phyloP scores from a whole-genome alignment of 129 eudicot genomes.

The Dittrichia graveolens region DNA sequence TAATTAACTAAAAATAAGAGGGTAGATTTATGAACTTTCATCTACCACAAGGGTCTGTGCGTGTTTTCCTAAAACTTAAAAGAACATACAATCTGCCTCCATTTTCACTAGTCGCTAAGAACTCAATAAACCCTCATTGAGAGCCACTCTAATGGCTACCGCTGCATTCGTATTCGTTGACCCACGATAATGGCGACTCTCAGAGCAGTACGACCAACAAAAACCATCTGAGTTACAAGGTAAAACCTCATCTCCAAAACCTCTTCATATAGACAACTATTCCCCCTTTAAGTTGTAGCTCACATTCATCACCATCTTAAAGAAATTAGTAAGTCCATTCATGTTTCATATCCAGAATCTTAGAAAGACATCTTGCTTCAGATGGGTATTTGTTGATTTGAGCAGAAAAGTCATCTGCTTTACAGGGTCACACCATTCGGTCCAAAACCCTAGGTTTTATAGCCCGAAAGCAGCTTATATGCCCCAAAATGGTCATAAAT shows the following conservation, averaged over 20 bases:
- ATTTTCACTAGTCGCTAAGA: background rate
- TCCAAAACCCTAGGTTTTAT: conserved; percentile 48
- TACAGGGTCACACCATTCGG: conserved; percentile 39
- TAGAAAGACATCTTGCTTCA: conserved; percentile 11
- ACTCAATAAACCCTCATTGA: conserved; percentile 33
- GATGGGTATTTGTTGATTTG: conserved; percentile 30
- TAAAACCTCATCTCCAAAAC: conserved; percentile 16
- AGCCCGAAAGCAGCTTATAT: conserved; percentile 31
- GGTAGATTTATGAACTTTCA: background rate
- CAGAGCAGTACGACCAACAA: conserved; percentile 17
- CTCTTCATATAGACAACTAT: background rate
- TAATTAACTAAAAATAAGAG: no score
- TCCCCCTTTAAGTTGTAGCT: background rate
- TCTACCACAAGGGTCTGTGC: background rate
- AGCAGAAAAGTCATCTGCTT: conserved; percentile 36
- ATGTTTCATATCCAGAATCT: conserved; percentile 34
- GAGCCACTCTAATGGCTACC: conserved; percentile 33
- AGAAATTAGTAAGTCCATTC: conserved; percentile 9
- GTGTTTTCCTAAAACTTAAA: background rate
- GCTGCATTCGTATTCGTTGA: conserved; percentile 3
- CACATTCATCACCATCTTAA: conserved; percentile 23
- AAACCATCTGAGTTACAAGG: conserved; percentile 24
- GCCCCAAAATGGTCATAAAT: conserved; percentile 23
- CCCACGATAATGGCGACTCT: conserved; percentile 22
- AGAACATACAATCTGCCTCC: background rate